Conservation (phyloP, 2,329 filamentous ascomycete species). For the Chaetoscypha palmicola region DNA sequence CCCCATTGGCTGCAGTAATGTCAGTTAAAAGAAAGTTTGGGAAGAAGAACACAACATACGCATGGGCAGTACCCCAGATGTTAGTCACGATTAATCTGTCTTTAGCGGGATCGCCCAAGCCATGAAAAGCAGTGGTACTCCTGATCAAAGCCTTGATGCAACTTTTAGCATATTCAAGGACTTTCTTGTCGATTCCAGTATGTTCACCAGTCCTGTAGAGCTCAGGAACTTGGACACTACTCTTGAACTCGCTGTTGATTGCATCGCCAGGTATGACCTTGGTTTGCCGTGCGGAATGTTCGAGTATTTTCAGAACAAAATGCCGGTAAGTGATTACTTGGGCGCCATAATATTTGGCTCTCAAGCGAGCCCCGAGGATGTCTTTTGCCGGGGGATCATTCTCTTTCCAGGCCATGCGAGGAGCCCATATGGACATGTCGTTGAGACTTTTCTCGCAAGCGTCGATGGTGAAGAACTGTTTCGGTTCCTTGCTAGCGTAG, state of each 20-base stretch:
- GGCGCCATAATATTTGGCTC: conserved; percentile 92
- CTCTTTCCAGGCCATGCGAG: conserved; percentile 44
- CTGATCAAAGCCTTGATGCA: conserved; percentile 60
- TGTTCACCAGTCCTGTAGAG: conserved; percentile 35
- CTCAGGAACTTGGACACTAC: conserved; percentile 28
- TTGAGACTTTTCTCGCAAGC: conserved; percentile 38
- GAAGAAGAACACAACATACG: too few relatives aligned
- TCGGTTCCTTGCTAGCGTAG: conserved; percentile 13
- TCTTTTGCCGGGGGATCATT: conserved; percentile 64
- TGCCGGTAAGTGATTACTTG: conserved; percentile 84
- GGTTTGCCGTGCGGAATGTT: conserved; percentile 26
- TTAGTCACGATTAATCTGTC: conserved; percentile 82
- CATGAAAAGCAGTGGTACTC: conserved; percentile 78
- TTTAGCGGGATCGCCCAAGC: conserved; percentile 42
- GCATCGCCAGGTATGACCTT: conserved; percentile 9
- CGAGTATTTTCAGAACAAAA: conserved; percentile 53
- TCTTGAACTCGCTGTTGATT: conserved; percentile 19
- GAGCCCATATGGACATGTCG: conserved; percentile 39
- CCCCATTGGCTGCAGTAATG: conserved; percentile 92
- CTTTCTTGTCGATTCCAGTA: conserved; percentile 35
- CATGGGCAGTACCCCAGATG: conserved; percentile 89
- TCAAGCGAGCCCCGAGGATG: conserved; percentile 74
- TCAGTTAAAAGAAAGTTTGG: too few relatives aligned
- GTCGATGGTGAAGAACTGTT: conserved; percentile 41
- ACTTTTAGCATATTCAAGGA: conserved; percentile 48